Percentiles rank a stretch among this genome's conserved stretches.
Conservation (phyloP, 2,329 filamentous ascomycete genomes). For the Myriosclerotinia curreyana region DNA sequence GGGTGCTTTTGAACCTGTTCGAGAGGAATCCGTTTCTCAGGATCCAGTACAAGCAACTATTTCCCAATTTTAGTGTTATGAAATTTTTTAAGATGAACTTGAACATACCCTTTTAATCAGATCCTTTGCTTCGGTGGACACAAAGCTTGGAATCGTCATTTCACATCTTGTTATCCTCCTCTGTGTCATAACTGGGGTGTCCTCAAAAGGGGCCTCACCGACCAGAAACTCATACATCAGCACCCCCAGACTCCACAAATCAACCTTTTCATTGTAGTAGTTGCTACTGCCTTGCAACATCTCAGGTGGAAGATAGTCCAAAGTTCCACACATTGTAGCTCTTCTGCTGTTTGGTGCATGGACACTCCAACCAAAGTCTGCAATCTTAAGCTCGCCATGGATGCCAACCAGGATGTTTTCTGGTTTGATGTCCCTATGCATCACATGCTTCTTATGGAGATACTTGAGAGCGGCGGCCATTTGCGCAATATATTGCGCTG, state of each 20-base stretch:
- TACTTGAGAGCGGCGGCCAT: slow-evolving; percentile 85
- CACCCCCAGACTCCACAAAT: slow-evolving; percentile 93
- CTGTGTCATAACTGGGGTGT: slow-evolving; percentile 92
- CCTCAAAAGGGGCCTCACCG: slow-evolving; percentile 95
- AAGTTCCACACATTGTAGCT: slow-evolving; percentile 93
- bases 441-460: slow-evolving; percentile 94
- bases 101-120: slow-evolving; percentile 79
- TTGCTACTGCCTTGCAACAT: slow-evolving; percentile 91
- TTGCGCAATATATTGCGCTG: slow-evolving; percentile 70
- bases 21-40: slow-evolving; percentile 86
- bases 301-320: slow-evolving; percentile 96
- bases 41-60: slow-evolving; percentile 84
- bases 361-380: slow-evolving; percentile 97
- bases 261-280: slow-evolving; percentile 92
- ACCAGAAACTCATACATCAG: slow-evolving; percentile 95
- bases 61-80: slow-evolving; percentile 30
- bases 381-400: slow-evolving; percentile 97
- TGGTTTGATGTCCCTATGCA: slow-evolving; percentile 96
- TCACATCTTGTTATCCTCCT: slow-evolving; percentile 83
- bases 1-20: slow-evolving; percentile 87
- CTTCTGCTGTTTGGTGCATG: slow-evolving; percentile 93
- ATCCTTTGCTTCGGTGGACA: slow-evolving; percentile 86
- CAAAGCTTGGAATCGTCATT: slow-evolving; percentile 87
- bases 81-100: neutral
- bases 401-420: slow-evolving; percentile 96